Conservation (phyloP, 2,329 filamentous ascomycete genomes). For the Sarocladium kiliense region DNA sequence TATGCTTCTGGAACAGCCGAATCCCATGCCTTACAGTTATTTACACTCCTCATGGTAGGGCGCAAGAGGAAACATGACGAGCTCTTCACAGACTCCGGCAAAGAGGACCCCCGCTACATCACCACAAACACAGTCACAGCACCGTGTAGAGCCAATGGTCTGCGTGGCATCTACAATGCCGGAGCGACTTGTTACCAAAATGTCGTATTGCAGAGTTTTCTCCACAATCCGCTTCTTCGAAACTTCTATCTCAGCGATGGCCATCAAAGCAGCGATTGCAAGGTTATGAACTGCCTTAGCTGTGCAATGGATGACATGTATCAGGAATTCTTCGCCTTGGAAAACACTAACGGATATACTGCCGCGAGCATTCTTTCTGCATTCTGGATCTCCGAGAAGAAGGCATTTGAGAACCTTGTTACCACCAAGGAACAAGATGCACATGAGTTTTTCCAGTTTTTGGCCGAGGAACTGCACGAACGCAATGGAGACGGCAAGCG, state of each 20-base stretch:
- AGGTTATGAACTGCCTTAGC: conserved; percentile 56
- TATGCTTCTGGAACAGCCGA: conserved; percentile 28
- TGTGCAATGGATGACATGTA: conserved; percentile 72
- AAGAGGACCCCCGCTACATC: conserved; percentile 73
- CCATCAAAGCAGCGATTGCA: conserved; percentile 73
- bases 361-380: conserved; percentile 84
- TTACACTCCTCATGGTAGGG: conserved; percentile 27
- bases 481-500: conserved; percentile 68
- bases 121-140: conserved; percentile 71
- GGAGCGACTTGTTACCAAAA: conserved; percentile 99
- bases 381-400: conserved; percentile 81
- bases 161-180: conserved; percentile 92
- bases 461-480: conserved; percentile 85
- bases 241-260: conserved; percentile 92
- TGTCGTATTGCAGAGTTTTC: conserved; percentile 85
- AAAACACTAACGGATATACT: conserved; percentile 84
- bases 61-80: conserved; percentile 76
- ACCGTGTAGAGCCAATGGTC: conserved; percentile 79
- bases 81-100: conserved; percentile 56
- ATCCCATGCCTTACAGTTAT: background rate
- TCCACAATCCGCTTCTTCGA: conserved; percentile 87
- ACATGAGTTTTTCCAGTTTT: conserved; percentile 94
- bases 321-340: conserved; percentile 64
- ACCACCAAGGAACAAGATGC: conserved; percentile 96
- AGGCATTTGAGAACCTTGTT: conserved; percentile 67